A percentile compares a stretch with the other conserved stretches of the same genome.
phyloP scores from a whole-genome alignment of 768 basidiomycete genomes.

The Tremella fuciformis region DNA sequence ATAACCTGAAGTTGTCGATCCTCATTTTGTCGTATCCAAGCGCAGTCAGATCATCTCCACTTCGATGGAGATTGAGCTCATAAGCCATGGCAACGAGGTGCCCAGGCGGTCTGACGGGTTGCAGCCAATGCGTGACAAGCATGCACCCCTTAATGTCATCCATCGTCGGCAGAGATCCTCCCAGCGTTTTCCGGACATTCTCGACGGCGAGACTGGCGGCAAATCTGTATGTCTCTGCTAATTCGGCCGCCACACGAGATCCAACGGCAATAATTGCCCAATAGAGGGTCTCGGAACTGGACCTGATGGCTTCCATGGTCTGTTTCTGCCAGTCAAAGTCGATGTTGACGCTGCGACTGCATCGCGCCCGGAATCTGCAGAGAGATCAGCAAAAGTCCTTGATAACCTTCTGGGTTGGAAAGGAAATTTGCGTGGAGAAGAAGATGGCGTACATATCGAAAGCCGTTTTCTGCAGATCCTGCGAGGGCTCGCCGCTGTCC shows the following conservation, averaged over 20 bases:
- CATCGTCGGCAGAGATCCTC: not conserved
- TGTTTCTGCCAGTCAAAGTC: not conserved
- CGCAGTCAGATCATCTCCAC: not conserved
- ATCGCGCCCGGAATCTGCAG: not conserved
- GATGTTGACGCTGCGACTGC: not conserved
- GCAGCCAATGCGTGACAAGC: not conserved
- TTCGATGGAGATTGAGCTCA: not conserved
- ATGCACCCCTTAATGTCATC: slow-evolving; percentile 1
- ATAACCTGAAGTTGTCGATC: not conserved
- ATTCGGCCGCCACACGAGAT: not conserved
- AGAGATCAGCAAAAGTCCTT: not conserved
- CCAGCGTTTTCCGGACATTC: not conserved
- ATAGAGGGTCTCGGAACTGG: not conserved
- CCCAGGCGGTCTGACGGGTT: not conserved
- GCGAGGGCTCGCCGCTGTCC: not conserved
- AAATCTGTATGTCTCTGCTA: not conserved
- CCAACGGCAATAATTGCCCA: slow-evolving; percentile 2
- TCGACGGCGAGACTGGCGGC: not conserved
- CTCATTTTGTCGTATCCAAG: not conserved
- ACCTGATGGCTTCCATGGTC: not conserved
- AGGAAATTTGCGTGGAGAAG: too few relatives aligned
- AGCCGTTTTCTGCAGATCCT: slow-evolving; percentile 3
- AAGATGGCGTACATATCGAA: not conserved
- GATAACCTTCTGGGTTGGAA: too few relatives aligned
- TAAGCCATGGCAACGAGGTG: slow-evolving; percentile 1